Conservation (phyloP, 2,329 filamentous ascomycete genomes). For the Pseudocercospora pini-densiflorae region DNA sequence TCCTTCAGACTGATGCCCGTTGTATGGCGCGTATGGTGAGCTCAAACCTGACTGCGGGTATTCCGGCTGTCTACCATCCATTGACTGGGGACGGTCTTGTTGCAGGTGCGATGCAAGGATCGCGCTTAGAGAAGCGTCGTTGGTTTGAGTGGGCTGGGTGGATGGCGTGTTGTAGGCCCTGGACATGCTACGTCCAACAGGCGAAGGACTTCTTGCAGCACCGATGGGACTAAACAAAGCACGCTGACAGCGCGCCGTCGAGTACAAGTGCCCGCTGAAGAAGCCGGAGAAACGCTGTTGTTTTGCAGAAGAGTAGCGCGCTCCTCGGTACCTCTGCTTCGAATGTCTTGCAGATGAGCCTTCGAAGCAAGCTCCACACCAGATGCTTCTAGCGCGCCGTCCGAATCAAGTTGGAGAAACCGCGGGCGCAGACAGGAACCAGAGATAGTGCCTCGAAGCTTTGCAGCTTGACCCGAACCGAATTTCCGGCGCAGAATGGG, state of each 20-base stretch:
- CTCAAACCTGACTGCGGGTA: slow-evolving; percentile 60
- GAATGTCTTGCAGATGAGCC: slow-evolving; percentile 54
- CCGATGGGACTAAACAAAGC: slow-evolving; percentile 39
- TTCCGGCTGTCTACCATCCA: slow-evolving; percentile 59
- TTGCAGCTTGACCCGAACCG: slow-evolving; percentile 33
- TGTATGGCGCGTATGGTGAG: slow-evolving; percentile 58
- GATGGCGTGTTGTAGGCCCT: slow-evolving; percentile 43
- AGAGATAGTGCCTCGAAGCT: slow-evolving; percentile 24
- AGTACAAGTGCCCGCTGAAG: slow-evolving; percentile 42
- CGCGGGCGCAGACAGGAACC: slow-evolving; percentile 24
- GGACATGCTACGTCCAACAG: slow-evolving; percentile 51
- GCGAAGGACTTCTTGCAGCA: slow-evolving; percentile 33
- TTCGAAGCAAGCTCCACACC: slow-evolving; percentile 39
- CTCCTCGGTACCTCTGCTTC: slow-evolving; percentile 47
- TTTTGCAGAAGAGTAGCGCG: slow-evolving; percentile 47
- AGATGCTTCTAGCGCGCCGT: slow-evolving; percentile 37
- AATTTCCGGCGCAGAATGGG: slow-evolving; percentile 34
- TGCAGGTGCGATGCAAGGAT: slow-evolving; percentile 45
- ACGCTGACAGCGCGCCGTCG: slow-evolving; percentile 42
- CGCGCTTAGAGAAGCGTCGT: slow-evolving; percentile 47
- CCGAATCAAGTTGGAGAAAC: slow-evolving; percentile 25
- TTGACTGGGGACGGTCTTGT: slow-evolving; percentile 51
- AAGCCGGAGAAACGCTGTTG: slow-evolving; percentile 40
- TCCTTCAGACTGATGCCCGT: slow-evolving; percentile 77
- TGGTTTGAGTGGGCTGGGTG: slow-evolving; percentile 34